Base-by-base conservation (phyloP, 306 rosid species). In the Rubus parviflorus region DNA sequence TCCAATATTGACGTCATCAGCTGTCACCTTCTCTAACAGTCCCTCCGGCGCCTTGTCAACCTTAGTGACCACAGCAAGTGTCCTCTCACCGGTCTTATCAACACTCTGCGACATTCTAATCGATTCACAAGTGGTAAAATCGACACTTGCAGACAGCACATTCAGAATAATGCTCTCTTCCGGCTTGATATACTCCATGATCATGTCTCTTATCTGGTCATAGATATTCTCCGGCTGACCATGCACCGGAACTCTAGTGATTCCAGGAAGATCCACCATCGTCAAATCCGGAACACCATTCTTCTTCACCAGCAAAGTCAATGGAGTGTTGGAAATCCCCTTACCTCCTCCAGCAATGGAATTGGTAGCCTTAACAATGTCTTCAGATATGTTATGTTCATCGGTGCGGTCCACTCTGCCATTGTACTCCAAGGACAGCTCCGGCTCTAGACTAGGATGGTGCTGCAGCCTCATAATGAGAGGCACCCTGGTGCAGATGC, bases 401-500 rank as follows among this genome's bases (percentile, higher is more conserved):
- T 37, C 41, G n/a, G 68, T 63, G 4, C 11, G 22, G 20, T 63
- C 68, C 10, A 35, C 45, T 5, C 5, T 62, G n/a, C 68, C 68
- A 37, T 63, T 63, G 22, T 63, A 63, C 46, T 63, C 68, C 68
- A 63, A 35, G 4, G 68, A 63, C 9, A 63, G 20, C 68, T 63
- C 68, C 20, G 68, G 68, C 22, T 35, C 68, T n/a, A 3, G 12
- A 16, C 68, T 16, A 5, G 45, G 6, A 16, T 63, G 68, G 20
- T 63, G 68, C 20, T 63, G 68, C 43, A 63, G 68, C 68, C 68
- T 63, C 68, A 63, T 63, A 17, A 63, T 63, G 11, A 63, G 45
- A 1, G 68, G 46, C 68, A 35, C 68, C 46, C 68, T 63, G 11
- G 68, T 63, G 68, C 68, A 63, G 46, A 63, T 63, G 10, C 68